Percentiles rank a stretch among this genome's conserved stretches.
Conservation (phyloP, 257 asterid genomes). For the Scutellaria barbata region DNA sequence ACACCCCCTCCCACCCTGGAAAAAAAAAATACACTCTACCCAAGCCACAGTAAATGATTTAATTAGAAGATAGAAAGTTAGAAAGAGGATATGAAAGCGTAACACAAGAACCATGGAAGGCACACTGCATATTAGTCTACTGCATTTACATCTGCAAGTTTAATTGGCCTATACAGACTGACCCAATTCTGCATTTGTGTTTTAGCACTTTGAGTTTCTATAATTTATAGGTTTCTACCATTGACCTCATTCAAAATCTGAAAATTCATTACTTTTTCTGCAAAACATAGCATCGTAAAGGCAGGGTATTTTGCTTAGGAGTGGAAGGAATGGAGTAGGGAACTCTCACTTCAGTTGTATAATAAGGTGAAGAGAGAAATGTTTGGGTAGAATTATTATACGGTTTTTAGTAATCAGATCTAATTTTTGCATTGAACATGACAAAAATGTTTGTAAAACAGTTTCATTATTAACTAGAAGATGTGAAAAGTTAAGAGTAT, state of each 20-base stretch:
- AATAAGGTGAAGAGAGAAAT: slow-evolving; percentile 16
- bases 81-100: background rate
- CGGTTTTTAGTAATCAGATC: background rate
- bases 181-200: background rate
- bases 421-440: background rate
- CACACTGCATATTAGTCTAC: background rate
- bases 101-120: background rate
- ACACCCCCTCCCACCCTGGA: background rate
- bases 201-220: slow-evolving; percentile 23
- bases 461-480: background rate
- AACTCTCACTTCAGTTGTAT: background rate
- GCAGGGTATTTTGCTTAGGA: background rate
- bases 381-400: background rate
- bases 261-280: slow-evolving; percentile 8
- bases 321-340: background rate
- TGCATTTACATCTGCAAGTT: slow-evolving; percentile 17
- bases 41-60: slow-evolving; percentile 3
- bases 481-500: background rate
- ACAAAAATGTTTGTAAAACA: background rate
- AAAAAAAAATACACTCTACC: background rate
- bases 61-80: background rate
- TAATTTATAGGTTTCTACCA: background rate
- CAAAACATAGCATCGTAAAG: background rate
- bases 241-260: background rate
- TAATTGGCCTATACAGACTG: slow-evolving; percentile 2